A percentile compares a stretch with the other conserved stretches of the same genome.
These are phyloP conservation scores for Begonia loranthoides DNA, from an alignment of 306 rosid genomes.

Conservation along the genomic window DNA sequence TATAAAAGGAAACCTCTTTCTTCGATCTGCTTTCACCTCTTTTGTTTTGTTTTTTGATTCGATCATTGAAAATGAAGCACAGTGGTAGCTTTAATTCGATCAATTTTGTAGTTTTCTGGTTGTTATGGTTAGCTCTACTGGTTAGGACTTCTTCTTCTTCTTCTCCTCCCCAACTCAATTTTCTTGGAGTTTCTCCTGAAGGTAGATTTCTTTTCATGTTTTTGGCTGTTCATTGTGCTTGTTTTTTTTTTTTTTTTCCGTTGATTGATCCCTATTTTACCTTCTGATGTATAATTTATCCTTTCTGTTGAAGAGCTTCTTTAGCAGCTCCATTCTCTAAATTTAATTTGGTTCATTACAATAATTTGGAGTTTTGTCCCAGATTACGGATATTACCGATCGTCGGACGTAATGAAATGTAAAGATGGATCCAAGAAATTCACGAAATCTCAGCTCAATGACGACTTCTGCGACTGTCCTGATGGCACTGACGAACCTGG, in stretches of 20 bases:
- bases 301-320: too few species aligned
- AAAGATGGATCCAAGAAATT: constrained; percentile 76
- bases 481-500: constrained; percentile 99
- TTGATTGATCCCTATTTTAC: not conserved
- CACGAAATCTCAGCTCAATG: constrained; percentile 69
- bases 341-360: constrained; percentile 4
- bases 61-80: constrained; percentile 14
- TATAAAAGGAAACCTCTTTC: too few species aligned
- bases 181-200: constrained; percentile 70
- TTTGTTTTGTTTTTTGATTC: too few species aligned
- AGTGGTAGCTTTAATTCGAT: constrained; percentile 2
- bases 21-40: too few species aligned
- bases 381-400: constrained; percentile 67
- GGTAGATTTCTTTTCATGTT: constrained; percentile 20
- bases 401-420: constrained; percentile 56
- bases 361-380: not conserved
- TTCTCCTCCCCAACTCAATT: constrained; percentile 26
- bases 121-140: constrained; percentile 6
- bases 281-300: not conserved
- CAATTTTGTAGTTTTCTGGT: not conserved
- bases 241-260: not conserved
- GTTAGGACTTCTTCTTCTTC: constrained; percentile 23
- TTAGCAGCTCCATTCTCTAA: not conserved
- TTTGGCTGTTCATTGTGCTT: not conserved
- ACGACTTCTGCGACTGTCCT: constrained; percentile 80